phyloP scores from a whole-genome alignment of 768 basidiomycete genomes.

The Kwoniella shandongensis region DNA sequence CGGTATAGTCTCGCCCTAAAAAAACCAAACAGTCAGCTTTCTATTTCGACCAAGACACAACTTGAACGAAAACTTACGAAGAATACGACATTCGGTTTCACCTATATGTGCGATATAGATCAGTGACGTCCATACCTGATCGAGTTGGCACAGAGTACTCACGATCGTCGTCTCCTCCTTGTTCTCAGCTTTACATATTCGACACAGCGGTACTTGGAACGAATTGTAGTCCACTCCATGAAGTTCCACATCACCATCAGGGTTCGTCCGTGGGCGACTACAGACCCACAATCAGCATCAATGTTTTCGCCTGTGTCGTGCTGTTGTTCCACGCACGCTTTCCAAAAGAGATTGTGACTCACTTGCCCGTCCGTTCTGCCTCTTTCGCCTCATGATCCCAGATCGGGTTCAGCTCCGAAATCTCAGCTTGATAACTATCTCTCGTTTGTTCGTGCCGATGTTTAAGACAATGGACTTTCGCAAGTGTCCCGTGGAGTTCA shows the following conservation, averaged over 20 bases:
- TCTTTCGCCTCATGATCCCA: constrained; percentile 67
- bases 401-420: constrained; percentile 71
- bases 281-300: too few species aligned
- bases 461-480: constrained; percentile 73
- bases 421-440: constrained; percentile 68
- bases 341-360: constrained; percentile 20
- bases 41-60: too few species aligned
- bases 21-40: constrained; percentile 8
- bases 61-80: constrained; percentile 55
- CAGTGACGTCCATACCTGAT: background rate
- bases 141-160: constrained; percentile 19
- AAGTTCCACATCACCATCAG: constrained; percentile 88
- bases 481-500: constrained; percentile 85
- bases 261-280: constrained; percentile 72
- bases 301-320: too few species aligned
- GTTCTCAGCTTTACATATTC: constrained; percentile 64
- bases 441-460: constrained; percentile 70
- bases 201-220: constrained; percentile 78
- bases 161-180: constrained; percentile 63
- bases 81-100: constrained; percentile 80
- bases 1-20: constrained; percentile 74
- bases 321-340: too few species aligned
- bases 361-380: constrained; percentile 57
- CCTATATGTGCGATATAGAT: constrained; percentile 53
- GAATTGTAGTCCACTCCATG: constrained; percentile 73